phyloP scores from a whole-genome alignment of 2,329 filamentous ascomycete genomes.

The Xylariaceae sp. region DNA sequence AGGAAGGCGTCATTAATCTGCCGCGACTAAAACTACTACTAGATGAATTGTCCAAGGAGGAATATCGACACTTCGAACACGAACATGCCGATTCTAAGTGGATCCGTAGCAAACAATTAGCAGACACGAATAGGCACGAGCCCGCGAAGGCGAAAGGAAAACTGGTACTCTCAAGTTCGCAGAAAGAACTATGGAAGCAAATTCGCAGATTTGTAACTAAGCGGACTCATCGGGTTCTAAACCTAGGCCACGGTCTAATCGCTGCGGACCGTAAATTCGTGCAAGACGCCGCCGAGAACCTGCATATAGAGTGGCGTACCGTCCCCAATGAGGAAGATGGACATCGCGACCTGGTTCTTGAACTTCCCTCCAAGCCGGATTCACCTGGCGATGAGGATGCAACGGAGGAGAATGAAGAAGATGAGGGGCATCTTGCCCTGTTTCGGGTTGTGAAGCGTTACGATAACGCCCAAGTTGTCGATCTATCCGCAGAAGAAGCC shows the following conservation, averaged over 20 bases:
- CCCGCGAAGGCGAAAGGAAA: constrained; percentile 55
- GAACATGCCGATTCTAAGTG: constrained; percentile 86
- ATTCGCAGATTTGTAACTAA: constrained; percentile 80
- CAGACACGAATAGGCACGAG: constrained; percentile 62
- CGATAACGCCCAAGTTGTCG: constrained; percentile 81
- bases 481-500: constrained; percentile 73
- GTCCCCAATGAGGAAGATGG: constrained; percentile 52
- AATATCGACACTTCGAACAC: constrained; percentile 87
- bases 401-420: constrained; percentile 60
- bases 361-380: constrained; percentile 44
- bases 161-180: constrained; percentile 69
- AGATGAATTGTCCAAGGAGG: constrained; percentile 80
- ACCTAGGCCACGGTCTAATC: constrained; percentile 68
- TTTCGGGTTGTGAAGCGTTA: constrained; percentile 84
- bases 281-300: constrained; percentile 70
- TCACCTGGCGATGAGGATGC: constrained; percentile 41
- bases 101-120: constrained; percentile 81
- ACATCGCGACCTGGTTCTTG: constrained; percentile 48
- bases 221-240: constrained; percentile 59
- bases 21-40: constrained; percentile 72
- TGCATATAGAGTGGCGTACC: constrained; percentile 55
- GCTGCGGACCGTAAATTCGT: constrained; percentile 91
- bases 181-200: constrained; percentile 76
- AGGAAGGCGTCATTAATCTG: constrained; percentile 88
- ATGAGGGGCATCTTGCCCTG: constrained; percentile 79